A percentile compares a stretch with the other conserved stretches of the same genome.
Evolutionary conservation across 805 yeast species (phyloP).

Genomic region (Metschnikowia peoriensis): DNA sequence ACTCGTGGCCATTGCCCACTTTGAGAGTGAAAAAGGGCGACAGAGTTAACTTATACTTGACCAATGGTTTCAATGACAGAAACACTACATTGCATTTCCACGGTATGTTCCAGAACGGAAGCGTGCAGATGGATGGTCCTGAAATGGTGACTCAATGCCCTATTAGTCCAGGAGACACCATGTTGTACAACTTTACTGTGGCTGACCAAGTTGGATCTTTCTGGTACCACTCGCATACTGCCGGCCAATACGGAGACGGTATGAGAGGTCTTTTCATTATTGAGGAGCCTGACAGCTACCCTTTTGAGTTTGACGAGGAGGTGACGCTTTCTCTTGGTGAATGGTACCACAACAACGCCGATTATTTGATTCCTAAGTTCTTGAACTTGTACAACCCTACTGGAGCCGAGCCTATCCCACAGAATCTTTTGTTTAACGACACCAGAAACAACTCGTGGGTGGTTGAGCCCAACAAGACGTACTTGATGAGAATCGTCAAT

Average conservation of each 20-base stretch:
- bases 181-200: slow-evolving; percentile 85
- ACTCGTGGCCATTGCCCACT: slow-evolving; percentile 85
- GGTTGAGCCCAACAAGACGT: slow-evolving; percentile 84
- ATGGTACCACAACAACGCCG: slow-evolving; percentile 77
- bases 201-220: slow-evolving; percentile 81
- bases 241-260: slow-evolving; percentile 93
- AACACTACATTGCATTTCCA: slow-evolving; percentile 90
- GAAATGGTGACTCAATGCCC: slow-evolving; percentile 89
- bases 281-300: slow-evolving; percentile 55
- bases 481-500: slow-evolving; percentile 76
- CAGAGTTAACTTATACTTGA: slow-evolving; percentile 65
- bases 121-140: slow-evolving; percentile 88
- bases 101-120: slow-evolving; percentile 81
- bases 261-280: slow-evolving; percentile 78
- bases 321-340: slow-evolving; percentile 66
- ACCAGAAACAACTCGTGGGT: slow-evolving; percentile 72
- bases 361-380: slow-evolving; percentile 54
- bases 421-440: slow-evolving; percentile 74
- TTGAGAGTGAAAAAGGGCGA: slow-evolving; percentile 78
- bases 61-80: slow-evolving; percentile 63
- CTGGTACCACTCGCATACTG: slow-evolving; percentile 97
- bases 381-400: slow-evolving; percentile 82
- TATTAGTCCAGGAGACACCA: slow-evolving; percentile 71
- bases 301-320: slow-evolving; percentile 82
- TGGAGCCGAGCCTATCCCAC: slow-evolving; percentile 98